Evolutionary conservation across 768 basidiomycete genomes (phyloP), one percentile per base, ranked within the genome.

Genomic region (Lactarius deliciosus): DNA sequence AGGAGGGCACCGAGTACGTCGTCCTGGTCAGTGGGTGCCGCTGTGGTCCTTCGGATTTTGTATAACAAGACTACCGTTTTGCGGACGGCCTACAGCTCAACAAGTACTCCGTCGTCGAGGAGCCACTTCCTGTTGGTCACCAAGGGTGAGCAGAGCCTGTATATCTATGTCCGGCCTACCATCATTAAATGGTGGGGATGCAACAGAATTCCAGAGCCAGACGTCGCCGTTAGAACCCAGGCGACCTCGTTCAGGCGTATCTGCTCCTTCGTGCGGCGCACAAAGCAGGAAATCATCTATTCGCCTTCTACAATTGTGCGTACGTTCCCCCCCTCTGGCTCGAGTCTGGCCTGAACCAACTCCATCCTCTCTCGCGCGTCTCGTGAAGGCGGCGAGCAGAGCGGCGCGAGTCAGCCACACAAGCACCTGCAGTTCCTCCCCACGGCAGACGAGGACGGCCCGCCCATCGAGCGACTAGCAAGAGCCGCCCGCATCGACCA

Each of bases 241-340:
- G 83, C 18, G 93, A 97, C 73, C 83, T 97, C 13, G 85, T 90
- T 4, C 86, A 90, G 64, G 81, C 87, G 5, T 95, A 94, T 77
- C 75, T 80, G n/a, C 79, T 96, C 34, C 79, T 98, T 3, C 75
- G 82, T 1, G 89, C 92, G 4, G 92, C 87, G 54, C 81, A 81
- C 50, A 83, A 85, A 71, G 80, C 79, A 0, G 85, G 86, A 16
- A 82, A 80, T 66, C 81, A 78, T 40, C 80, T 88, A 64, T 85
- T 97, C 64, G 91, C 90, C 1, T 97, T 97, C 77, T 97, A 94
- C 77, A 98, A 98, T 69, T 96, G 95, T 86, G 75, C 73, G 83
- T 50, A 36, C 18, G 15, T 25, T 50, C 9, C 7, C 30, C 10
- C 55, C 25, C 8, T 4, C 22, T 56, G 2, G 1, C 40, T n/a